Base-by-base conservation (phyloP, 805 yeast species). In the Kodamaea restingae region DNA sequence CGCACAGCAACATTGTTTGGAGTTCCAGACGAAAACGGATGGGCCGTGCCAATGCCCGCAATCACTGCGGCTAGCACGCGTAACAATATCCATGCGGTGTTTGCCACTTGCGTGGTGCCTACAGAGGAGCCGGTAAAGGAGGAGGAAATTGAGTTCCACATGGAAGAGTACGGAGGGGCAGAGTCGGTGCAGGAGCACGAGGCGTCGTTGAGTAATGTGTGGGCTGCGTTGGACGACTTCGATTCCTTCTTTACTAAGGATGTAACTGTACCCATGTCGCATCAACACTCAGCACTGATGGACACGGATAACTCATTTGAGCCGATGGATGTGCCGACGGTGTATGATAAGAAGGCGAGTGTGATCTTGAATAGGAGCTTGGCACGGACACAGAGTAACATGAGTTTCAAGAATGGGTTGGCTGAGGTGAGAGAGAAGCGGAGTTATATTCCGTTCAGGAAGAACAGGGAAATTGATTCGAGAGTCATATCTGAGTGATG, bases 1-100 rank as follows among this genome's bases (percentile, higher is more conserved):
- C 81, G 78, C 49, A 82, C 93, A 2, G 88, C 93, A 0, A 88
- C 97, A 0, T 66, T 93, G 40, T 95, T 88, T 65, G 98, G 98
- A 11, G 81, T 91, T 17, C 98, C 98, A 0, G 91, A 85, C 45
- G 95, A 86, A 9, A 80, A 84, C 52, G 99, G 99, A 1, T 93
- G 99, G 99, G 82, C 96, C 0, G 80, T 95, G 36, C 95, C 98
- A 2, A 84, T 86, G 91, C 96, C 98, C 2, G 86, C 91, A 0
- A 79, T 88, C 31, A 82, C 93, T 1, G 88, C 96, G 0, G 84
- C 95, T 0, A 76, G 85, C 11, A 86, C 98, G 1, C 70, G 97
- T 48, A 87, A 86, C 55, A 93, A 93, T 53, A 95, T 93, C 1
- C 98, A 93, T 59, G 90, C 98, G 0, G 98, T 93, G 3, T 93